Percentiles rank a stretch among this genome's conserved stretches.
Conservation (phyloP, 2,329 filamentous ascomycete species). For the Sporothrix sp. region DNA sequence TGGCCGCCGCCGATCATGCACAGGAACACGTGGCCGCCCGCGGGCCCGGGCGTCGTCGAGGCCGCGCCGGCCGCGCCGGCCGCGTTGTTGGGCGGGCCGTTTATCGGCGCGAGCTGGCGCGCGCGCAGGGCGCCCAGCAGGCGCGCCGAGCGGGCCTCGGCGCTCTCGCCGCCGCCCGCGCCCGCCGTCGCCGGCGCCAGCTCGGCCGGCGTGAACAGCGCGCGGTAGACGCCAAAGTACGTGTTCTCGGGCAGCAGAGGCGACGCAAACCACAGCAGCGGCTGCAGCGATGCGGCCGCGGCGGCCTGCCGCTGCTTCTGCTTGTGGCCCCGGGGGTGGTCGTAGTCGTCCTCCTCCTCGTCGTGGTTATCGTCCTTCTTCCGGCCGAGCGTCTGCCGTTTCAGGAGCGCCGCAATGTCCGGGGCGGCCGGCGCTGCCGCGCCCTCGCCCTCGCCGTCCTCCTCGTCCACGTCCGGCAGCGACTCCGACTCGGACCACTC, state of each 20-base stretch:
- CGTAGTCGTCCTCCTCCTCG: conserved; percentile 34
- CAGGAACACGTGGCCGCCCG: conserved; percentile 80
- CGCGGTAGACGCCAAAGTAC: conserved; percentile 77
- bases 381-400: conserved; percentile 39
- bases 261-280: conserved; percentile 74
- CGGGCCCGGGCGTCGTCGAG: conserved; percentile 30
- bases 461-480: conserved; percentile 41
- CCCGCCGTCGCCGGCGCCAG: conserved; percentile 27
- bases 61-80: conserved; percentile 29
- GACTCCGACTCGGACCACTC: conserved; percentile 63
- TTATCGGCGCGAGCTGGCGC: conserved; percentile 66
- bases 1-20: conserved; percentile 99
- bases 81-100: conserved; percentile 41
- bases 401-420: too few species aligned
- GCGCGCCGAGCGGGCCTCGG: conserved; percentile 2
- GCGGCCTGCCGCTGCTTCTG: conserved; percentile 36
- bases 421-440: conserved; percentile 19
- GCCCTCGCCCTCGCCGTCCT: background rate
- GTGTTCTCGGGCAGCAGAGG: conserved; percentile 64
- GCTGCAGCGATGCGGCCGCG: conserved; percentile 35
- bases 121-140: conserved; percentile 50
- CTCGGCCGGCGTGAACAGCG: conserved; percentile 66
- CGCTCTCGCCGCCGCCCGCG: background rate
- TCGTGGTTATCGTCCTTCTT: conserved; percentile 31
- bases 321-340: conserved; percentile 29